Evolutionary conservation across 129 eudicot genomes (phyloP).

Genomic region (Chrysanthemum lavandulifolium): DNA sequence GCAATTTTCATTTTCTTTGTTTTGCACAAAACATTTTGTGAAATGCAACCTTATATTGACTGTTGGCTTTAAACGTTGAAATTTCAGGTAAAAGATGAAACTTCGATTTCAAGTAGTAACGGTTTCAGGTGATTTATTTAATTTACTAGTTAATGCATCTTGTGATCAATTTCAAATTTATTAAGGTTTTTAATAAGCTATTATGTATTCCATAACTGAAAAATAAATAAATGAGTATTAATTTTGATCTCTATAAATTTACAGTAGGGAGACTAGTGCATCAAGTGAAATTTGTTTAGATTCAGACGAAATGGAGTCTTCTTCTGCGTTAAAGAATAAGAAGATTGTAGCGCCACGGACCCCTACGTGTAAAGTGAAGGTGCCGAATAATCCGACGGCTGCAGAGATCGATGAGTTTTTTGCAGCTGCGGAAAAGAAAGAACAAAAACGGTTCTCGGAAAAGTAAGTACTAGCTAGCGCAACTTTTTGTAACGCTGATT

Average conservation of each 20-base stretch:
- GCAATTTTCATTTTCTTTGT: no score
- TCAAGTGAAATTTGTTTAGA: slow-evolving; percentile 50
- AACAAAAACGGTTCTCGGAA: slow-evolving; percentile 59
- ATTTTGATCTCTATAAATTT: slow-evolving; percentile 22
- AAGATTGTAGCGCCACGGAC: slow-evolving; percentile 14
- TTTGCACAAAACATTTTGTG: no score
- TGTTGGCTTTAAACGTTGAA: slow-evolving; percentile 24
- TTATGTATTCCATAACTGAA: slow-evolving; percentile 28
- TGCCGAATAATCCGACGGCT: slow-evolving; percentile 38
- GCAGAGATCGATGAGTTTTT: slow-evolving; percentile 78
- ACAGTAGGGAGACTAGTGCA: slow-evolving; percentile 51
- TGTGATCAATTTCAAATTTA: slow-evolving; percentile 17
- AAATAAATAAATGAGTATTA: slow-evolving; percentile 20
- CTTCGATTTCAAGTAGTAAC: slow-evolving; percentile 36
- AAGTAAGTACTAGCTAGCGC: slow-evolving; percentile 45
- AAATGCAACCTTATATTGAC: no score
- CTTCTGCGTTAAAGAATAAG: slow-evolving; percentile 31
- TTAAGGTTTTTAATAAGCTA: neutral
- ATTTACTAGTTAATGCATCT: slow-evolving; percentile 13
- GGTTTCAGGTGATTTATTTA: slow-evolving; percentile 53
- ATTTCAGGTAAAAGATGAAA: slow-evolving; percentile 42
- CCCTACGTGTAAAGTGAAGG: slow-evolving; percentile 18
- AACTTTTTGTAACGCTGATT: no score
- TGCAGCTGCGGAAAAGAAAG: slow-evolving; percentile 54
- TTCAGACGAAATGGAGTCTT: slow-evolving; percentile 44